A percentile compares a stretch with the other conserved stretches of the same genome.
phyloP scores from a whole-genome alignment of 345 rosid species.

The thale cress (Arabidopsis thaliana) region DNA sequence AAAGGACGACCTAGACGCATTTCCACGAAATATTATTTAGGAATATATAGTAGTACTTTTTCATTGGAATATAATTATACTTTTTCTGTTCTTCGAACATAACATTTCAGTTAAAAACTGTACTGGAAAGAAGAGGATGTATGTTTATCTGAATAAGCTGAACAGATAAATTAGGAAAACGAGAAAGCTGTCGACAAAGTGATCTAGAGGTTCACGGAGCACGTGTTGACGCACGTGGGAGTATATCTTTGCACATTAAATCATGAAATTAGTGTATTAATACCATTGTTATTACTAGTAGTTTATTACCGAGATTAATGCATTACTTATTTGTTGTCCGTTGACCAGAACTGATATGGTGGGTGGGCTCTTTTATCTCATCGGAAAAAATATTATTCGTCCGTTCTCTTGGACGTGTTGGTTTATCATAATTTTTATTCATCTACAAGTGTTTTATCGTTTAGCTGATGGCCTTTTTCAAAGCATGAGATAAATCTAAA shows the following conservation, averaged over 20 bases:
- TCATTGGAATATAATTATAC: slow-evolving; percentile 4
- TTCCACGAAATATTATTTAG: not conserved
- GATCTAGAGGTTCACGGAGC: slow-evolving; percentile 47
- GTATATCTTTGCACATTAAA: slow-evolving; percentile 4
- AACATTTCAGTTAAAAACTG: not conserved
- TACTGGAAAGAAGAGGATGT: slow-evolving; percentile 33
- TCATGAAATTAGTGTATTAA: slow-evolving; percentile 21
- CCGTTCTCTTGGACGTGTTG: not conserved
- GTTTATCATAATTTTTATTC: too few relatives aligned
- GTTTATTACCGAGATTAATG: slow-evolving; percentile 3
- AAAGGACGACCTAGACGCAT: not conserved
- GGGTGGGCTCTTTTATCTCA: slow-evolving; percentile 9
- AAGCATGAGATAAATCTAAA: not conserved
- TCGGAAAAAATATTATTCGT: not conserved
- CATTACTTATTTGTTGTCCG: slow-evolving; percentile 4
- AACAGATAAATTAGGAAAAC: slow-evolving; percentile 39
- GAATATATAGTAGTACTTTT: slow-evolving; percentile 7
- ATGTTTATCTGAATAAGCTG: slow-evolving; percentile 26
- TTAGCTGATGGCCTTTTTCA: not conserved
- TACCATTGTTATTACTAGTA: not conserved
- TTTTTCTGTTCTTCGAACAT: not conserved
- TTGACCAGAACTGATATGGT: slow-evolving; percentile 17
- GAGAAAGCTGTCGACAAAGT: slow-evolving; percentile 49
- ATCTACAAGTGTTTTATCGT: too few relatives aligned
- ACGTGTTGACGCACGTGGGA: slow-evolving; percentile 65